Evolutionary conservation across 1,284 basidiomycete genomes (phyloP), one percentile per base, ranked within the genome.

Genomic region (Tilletia walkeri): DNA sequence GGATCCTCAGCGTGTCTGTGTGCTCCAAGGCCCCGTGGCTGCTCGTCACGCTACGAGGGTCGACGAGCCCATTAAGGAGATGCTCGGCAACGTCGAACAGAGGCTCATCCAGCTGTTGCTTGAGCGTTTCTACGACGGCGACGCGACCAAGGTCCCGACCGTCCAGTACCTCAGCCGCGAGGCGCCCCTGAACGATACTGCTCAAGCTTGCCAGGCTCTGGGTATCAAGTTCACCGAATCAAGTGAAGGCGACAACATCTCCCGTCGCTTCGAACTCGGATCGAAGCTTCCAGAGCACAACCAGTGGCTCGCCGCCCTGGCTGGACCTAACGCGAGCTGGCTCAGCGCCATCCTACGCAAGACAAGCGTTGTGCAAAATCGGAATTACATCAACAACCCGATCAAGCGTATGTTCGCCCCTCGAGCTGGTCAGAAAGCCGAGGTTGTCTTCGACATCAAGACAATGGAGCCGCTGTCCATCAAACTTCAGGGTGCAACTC

Each of bases 21-120:
- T 99, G 80, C 89, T 99, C 66, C 95, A 97, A 85, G 95, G 96
- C 39, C 95, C 96, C 12, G 91, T 99, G 68, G 95, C 95, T 1
- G 93, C 89, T 74, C 94, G 92, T 85, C 90, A 94, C 85, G 90
- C 93, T 18, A 91, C 86, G 66, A 87, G 90, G 80, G 95, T 93
- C 84, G 93, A 99, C 80, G 93, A 96, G 85, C 93, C 95, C 7
- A 91, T 98, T 84, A 91, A 90, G 81, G 92, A 95, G 63, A 87
- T 99, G 76, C 89, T 99, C 67, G 93, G 92, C 70, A 91, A 91
- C 84, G 91, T 98, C 84, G 91, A 94, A 81, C 85, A 88, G 39
- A 86, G 87, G 39, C 90, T 99, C 68, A 89, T 93, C 72, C 85
- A 90, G 80, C 91, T 90, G 80, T 88, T 98, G 67, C 87, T 97